Evolutionary conservation across 179 eudicot species (phyloP), one percentile per base, ranked within the genome.

Genomic region (Patellifolia procumbens): DNA sequence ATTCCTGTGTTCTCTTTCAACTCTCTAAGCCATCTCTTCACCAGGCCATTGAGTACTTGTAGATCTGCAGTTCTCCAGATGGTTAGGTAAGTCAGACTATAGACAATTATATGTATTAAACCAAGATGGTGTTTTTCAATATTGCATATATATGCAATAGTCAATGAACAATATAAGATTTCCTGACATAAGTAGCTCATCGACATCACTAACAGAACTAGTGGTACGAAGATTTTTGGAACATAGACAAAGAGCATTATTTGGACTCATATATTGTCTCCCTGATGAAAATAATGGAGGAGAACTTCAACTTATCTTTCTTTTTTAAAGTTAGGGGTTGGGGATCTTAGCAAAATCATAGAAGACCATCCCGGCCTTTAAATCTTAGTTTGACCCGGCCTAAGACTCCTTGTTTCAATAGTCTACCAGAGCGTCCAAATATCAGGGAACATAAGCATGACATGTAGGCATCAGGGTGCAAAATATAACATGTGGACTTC

Each of bases 11-110:
- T 89, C 77, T 84, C 88, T 73, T 81, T 85, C 85, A 92, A 80
- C 76, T 92, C 96, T 70, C 76, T 83, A 60, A 87, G 74, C 97
- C 97, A 92, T 79, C 81, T 80, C 85, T 88, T 91, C 32, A 84
- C 92, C 84, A 91, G 81, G 75, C 85, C 84, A 72, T 68, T 63
- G 46, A 88, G 74, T 49, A 84, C 79, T 70, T 81, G 82, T 72
- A 70, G 79, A 83, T 89, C 97, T 92, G 91, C 81, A 81, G 67
- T 81, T 75, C 61, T 74, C 42, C 69, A 68, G 24, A 37, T 72
- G 60, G 46, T 65, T 45, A 53, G 15, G 24, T 49, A 60, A 65
- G 66, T 26, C 67, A 34, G 32, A 63, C 56, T 49, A 48, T 51
- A 63, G 29, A 58, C 76, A 70, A 51, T 29, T 37, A 61, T 15